Evolutionary conservation across 441 rosid genomes (phyloP).

Genomic region (Bocquillonia castaneifolia): DNA sequence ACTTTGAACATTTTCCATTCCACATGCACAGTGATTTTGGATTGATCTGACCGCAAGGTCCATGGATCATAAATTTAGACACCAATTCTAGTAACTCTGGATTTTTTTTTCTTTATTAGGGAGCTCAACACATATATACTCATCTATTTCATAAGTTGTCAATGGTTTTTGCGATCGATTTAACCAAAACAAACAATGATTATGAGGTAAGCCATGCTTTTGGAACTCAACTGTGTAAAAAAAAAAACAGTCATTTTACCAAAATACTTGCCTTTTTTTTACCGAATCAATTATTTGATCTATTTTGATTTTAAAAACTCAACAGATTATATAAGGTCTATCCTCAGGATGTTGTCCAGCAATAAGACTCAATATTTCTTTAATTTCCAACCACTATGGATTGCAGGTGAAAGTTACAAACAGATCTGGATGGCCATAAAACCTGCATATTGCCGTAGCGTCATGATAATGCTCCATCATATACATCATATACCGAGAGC

Average conservation of each 20-base stretch:
- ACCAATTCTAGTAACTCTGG: fast-evolving
- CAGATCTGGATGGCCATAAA: background rate
- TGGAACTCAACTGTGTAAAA: background rate
- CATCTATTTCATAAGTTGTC: background rate
- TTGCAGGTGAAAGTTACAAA: background rate
- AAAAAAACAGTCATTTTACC: background rate
- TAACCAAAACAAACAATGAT: background rate
- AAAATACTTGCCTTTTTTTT: background rate
- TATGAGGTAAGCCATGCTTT: background rate
- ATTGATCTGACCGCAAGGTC: background rate
- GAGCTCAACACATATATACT: background rate
- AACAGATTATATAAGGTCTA: background rate
- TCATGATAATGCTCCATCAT: background rate
- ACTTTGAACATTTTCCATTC: background rate
- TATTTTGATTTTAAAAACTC: background rate
- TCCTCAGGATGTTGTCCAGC: background rate
- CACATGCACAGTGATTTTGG: background rate
- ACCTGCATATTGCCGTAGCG: background rate
- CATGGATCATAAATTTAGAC: background rate
- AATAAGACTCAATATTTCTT: background rate
- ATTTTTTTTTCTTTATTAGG: background rate
- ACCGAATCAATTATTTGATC: background rate
- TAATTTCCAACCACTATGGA: background rate
- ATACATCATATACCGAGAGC: background rate
- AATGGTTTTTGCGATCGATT: background rate